These are phyloP conservation scores for Boletus vermiculosoides DNA, from an alignment of 768 basidiomycete species.

Conservation along the genomic window DNA sequence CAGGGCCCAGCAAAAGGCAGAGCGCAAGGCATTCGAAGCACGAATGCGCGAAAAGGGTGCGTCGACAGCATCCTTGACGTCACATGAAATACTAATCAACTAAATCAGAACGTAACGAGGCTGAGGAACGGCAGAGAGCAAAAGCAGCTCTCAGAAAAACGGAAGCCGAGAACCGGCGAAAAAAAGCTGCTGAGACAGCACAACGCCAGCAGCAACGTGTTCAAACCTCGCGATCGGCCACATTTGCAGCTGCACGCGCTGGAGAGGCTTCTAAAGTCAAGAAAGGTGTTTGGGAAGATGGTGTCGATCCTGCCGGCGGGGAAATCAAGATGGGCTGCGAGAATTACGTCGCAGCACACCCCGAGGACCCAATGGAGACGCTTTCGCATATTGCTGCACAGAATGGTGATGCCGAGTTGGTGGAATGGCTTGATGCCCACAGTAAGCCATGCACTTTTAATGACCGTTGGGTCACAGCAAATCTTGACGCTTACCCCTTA, in stretches of 20 bases:
- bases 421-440: constrained; percentile 71
- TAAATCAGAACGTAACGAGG: constrained; percentile 45
- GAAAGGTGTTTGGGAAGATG: constrained; percentile 66
- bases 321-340: constrained; percentile 60
- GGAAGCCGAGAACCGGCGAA: constrained; percentile 47
- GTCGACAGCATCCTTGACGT: constrained; percentile 6
- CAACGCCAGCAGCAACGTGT: constrained; percentile 45
- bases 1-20: constrained; percentile 41
- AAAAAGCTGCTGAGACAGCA: constrained; percentile 47
- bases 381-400: constrained; percentile 65
- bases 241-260: constrained; percentile 64
- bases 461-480: constrained; percentile 19
- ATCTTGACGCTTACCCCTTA: constrained; percentile 32
- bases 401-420: constrained; percentile 54
- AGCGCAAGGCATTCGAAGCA: constrained; percentile 45
- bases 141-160: constrained; percentile 57
- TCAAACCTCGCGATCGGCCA: constrained; percentile 57
- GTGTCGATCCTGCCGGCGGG: constrained; percentile 69
- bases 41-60: constrained; percentile 53
- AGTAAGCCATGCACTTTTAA: constrained; percentile 45
- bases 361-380: constrained; percentile 62
- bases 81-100: constrained; percentile 13
- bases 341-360: constrained; percentile 44
- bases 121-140: constrained; percentile 56
- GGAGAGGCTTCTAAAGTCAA: constrained; percentile 54